Evolutionary conservation across 257 asterid species (phyloP), one percentile per base, ranked within the genome.

Genomic region (Echium plantagineum): DNA sequence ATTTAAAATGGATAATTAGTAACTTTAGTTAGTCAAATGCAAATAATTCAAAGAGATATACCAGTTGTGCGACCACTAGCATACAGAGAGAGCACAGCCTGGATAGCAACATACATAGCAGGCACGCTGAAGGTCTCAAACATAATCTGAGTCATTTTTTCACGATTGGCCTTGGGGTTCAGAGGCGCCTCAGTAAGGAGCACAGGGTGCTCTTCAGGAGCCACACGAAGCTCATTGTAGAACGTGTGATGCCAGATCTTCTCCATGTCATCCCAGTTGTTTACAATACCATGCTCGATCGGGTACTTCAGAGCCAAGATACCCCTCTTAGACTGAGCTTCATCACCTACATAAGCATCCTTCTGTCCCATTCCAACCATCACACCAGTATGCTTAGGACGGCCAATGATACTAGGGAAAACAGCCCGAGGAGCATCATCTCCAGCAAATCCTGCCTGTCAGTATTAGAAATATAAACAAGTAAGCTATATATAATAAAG

Each of bases 251-350:
- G 82, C 82, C 82, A 77, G n/a, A 77, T 77, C 68, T 73, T 77
- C 66, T 77, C 82, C 82, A 77, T 77, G 66, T 77, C 82, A 73
- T 77, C 82, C 82, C 82, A 77, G 55, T 77, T 77, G 66, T 76
- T 77, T 47, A 77, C 82, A 16, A 77, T 77, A 20, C 79, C 82
- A 55, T 77, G 82, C 31, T 77, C 82, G 57, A 76, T 76, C 28
- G 81, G 81, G 63, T 76, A 76, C 60, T 76, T 76, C 66, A 76
- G 69, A 67, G 78, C 72, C 24, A 76, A 61, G n/a, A 72, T 76
- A 66, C 81, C 78, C 63, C 81, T 76, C 63, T 76, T 76, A 22
- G 81, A 72, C 63, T 76, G 81, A 16, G 81, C 81, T 63, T 72
- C 81, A 52, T 76, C 78, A 15, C 81, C 81, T 26, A 72, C 78